phyloP scores from a whole-genome alignment of 208 protist species.

The Trypanosoma theileri region DNA sequence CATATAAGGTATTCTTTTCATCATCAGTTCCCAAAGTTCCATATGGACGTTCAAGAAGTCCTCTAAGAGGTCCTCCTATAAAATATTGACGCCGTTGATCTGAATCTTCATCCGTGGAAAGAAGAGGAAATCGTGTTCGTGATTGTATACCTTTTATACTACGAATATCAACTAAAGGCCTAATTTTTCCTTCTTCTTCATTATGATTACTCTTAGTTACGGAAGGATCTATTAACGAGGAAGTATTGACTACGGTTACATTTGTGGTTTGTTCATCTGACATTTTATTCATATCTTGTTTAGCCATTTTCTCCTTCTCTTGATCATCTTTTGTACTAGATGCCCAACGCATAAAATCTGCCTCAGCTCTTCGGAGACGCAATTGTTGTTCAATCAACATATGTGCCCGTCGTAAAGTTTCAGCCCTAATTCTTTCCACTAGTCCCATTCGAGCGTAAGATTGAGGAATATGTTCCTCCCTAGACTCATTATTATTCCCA shows the following conservation, averaged over 20 bases:
- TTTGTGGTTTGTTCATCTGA: neutral
- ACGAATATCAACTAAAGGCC: conserved; percentile 2
- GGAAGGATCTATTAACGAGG: neutral
- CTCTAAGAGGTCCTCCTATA: neutral
- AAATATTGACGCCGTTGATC: neutral
- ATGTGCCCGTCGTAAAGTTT: conserved; percentile 28
- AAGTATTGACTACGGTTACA: neutral
- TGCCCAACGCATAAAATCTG: conserved; percentile 5
- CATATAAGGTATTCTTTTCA: neutral
- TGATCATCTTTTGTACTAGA: neutral
- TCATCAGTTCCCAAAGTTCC: neutral
- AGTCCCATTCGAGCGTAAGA: conserved; percentile 2
- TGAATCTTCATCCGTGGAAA: neutral
- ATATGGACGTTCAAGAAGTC: neutral
- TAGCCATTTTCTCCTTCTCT: neutral
- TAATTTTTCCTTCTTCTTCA: neutral
- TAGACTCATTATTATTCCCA: no score
- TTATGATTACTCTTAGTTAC: neutral
- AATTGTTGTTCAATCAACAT: conserved; percentile 33
- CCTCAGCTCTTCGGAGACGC: conserved; percentile 14
- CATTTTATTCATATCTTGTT: neutral
- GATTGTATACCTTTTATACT: neutral
- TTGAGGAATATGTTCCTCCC: neutral
- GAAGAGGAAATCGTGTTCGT: neutral
- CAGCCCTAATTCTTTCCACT: conserved; percentile 23